Conservation (phyloP, 345 rosid species). For the Gossypium sturtianum region DNA sequence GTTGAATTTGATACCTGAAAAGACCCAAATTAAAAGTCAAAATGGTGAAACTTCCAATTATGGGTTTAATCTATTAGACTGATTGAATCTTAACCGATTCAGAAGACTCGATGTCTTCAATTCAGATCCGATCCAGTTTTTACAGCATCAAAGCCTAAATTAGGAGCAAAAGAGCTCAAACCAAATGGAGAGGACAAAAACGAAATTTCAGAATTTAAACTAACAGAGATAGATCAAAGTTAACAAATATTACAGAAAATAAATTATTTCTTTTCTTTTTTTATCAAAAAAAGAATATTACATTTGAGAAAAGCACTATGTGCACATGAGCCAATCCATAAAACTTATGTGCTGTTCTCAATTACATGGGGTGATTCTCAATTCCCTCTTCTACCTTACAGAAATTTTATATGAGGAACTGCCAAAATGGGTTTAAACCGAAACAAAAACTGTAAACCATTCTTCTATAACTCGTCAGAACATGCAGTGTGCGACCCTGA, state of each 20-base stretch:
- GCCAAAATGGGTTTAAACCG: conserved; percentile 11
- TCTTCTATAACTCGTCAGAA: conserved; percentile 17
- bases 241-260: conserved; percentile 24
- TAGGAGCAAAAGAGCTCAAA: background rate
- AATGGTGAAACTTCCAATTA: no score
- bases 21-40: no score
- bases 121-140: background rate
- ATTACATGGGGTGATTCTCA: conserved; percentile 17
- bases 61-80: no score
- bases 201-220: conserved; percentile 10
- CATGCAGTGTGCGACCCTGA: background rate
- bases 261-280: conserved; percentile 4
- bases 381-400: conserved; percentile 15
- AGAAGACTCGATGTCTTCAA: no score
- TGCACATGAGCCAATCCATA: conserved; percentile 18
- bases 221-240: conserved; percentile 11
- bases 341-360: conserved; percentile 14
- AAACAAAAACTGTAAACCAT: conserved; percentile 16
- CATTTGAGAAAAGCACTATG: conserved; percentile 26
- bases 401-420: conserved; percentile 10
- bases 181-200: background rate
- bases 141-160: background rate
- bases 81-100: no score
- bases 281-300: conserved; percentile 18
- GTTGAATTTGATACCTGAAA: no score